phyloP scores from a whole-genome alignment of 805 yeast species.

The Pichia deserticola region DNA sequence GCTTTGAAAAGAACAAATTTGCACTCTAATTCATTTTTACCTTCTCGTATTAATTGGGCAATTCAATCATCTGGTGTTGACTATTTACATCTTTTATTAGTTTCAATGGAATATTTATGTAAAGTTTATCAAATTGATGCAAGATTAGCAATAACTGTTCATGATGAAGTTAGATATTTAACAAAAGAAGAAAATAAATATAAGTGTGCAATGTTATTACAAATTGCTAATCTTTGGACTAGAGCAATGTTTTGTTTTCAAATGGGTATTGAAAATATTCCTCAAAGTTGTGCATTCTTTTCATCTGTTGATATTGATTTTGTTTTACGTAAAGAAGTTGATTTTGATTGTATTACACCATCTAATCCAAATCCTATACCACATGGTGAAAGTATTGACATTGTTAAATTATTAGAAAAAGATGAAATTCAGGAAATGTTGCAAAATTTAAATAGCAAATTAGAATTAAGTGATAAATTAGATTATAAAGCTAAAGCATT shows the following conservation, averaged over 20 bases:
- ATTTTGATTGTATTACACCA: conserved; percentile 84
- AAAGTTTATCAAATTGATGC: conserved; percentile 62
- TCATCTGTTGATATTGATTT: conserved; percentile 88
- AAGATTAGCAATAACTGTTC: conserved; percentile 79
- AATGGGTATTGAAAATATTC: conserved; percentile 79
- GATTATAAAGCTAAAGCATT: conserved; percentile 3
- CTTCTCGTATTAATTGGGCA: conserved; percentile 95
- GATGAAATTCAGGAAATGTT: conserved; percentile 27
- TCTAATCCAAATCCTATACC: conserved; percentile 66
- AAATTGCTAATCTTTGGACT: conserved; percentile 90
- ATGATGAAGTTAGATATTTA: conserved; percentile 86
- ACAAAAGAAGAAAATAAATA: conserved; percentile 68
- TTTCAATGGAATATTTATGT: conserved; percentile 80
- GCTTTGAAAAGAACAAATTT: conserved; percentile 67
- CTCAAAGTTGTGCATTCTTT: conserved; percentile 93
- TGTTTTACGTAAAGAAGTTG: conserved; percentile 88
- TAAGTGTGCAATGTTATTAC: conserved; percentile 74
- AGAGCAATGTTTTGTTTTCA: conserved; percentile 93
- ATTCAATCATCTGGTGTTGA: conserved; percentile 98
- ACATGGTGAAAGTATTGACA: conserved; percentile 73
- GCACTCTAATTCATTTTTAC: conserved; percentile 58
- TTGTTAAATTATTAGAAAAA: conserved; percentile 41
- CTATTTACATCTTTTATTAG: conserved; percentile 75
- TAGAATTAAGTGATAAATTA: conserved; percentile 12
- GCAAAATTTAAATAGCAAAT: neutral